phyloP scores from a whole-genome alignment of 78 protist species.

The Tieghemostelium lacteum region DNA sequence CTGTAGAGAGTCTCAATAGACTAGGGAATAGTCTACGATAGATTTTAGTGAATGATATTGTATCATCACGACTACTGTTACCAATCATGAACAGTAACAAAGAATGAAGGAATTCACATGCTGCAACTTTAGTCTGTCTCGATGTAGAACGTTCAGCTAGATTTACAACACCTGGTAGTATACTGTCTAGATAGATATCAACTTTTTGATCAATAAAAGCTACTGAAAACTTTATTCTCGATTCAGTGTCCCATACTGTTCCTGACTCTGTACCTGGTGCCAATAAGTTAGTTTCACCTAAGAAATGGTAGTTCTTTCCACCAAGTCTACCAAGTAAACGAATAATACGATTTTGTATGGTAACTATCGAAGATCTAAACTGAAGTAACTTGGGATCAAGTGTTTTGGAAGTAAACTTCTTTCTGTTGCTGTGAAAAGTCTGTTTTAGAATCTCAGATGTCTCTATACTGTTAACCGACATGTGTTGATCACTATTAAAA shows the following conservation, averaged over 20 bases:
- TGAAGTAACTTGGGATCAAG: slow-evolving; percentile 29
- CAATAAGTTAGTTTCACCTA: slow-evolving; percentile 22
- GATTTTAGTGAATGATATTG: not conserved
- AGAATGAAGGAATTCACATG: slow-evolving; percentile 91
- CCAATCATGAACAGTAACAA: slow-evolving; percentile 84
- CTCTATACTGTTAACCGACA: not conserved
- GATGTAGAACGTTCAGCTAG: slow-evolving; percentile 78
- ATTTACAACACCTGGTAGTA: slow-evolving; percentile 75
- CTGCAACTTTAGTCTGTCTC: slow-evolving; percentile 87
- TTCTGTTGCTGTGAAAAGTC: slow-evolving; percentile 1
- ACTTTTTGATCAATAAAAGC: slow-evolving; percentile 70
- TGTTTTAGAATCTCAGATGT: not conserved
- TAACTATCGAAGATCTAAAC: slow-evolving; percentile 35
- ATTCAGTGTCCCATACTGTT: slow-evolving; percentile 80
- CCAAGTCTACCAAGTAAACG: slow-evolving; percentile 80
- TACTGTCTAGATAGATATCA: slow-evolving; percentile 27
- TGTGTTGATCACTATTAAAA: not conserved
- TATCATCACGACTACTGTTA: not conserved
- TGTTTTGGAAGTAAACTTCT: not conserved
- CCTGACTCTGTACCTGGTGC: slow-evolving; percentile 24
- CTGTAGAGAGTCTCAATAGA: slow-evolving; percentile 76
- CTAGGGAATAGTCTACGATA: slow-evolving; percentile 81
- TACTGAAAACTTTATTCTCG: slow-evolving; percentile 22
- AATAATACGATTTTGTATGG: slow-evolving; percentile 72
- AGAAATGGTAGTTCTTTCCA: slow-evolving; percentile 37